phyloP scores from a whole-genome alignment of 768 basidiomycete species.

The Pleurotus djamor region DNA sequence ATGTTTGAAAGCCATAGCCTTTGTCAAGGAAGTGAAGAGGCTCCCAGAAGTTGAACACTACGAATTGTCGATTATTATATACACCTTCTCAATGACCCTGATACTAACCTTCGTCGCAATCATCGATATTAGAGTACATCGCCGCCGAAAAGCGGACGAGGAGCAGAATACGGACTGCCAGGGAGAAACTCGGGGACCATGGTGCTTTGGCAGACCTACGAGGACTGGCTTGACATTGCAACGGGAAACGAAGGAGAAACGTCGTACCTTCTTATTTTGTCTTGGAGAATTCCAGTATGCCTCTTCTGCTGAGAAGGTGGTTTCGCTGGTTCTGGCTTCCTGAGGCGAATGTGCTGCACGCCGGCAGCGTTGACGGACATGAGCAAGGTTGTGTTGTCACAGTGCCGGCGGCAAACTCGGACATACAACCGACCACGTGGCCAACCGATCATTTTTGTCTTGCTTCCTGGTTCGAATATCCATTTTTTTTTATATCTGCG shows the following conservation, averaged over 20 bases:
- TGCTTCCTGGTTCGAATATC: constrained; percentile 6
- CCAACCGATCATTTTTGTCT: background rate
- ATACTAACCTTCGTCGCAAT: constrained; percentile 90
- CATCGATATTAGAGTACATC: constrained; percentile 94
- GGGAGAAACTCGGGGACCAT: constrained; percentile 83
- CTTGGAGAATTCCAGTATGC: constrained; percentile 1
- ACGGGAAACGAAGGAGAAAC: background rate
- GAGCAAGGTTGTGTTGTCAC: background rate
- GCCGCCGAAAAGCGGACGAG: constrained; percentile 79
- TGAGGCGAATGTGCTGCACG: constrained; percentile 14
- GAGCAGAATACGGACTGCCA: constrained; percentile 82
- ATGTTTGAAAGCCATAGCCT: constrained; percentile 94
- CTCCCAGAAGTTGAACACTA: constrained; percentile 99
- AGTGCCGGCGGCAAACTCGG: constrained; percentile 7
- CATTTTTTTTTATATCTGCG: background rate
- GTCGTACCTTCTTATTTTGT: constrained; percentile 2
- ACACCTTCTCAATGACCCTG: too few species aligned
- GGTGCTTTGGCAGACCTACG: constrained; percentile 53
- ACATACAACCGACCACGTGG: constrained; percentile 16
- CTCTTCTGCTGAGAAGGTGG: background rate
- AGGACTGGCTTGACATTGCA: background rate
- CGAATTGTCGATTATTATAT: too few species aligned
- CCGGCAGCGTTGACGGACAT: constrained; percentile 8
- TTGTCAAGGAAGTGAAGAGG: constrained; percentile 89
- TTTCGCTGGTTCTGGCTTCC: constrained; percentile 1